Base-by-base conservation (phyloP, 495 filamentous ascomycete genomes). In the Xylaria venustula region DNA sequence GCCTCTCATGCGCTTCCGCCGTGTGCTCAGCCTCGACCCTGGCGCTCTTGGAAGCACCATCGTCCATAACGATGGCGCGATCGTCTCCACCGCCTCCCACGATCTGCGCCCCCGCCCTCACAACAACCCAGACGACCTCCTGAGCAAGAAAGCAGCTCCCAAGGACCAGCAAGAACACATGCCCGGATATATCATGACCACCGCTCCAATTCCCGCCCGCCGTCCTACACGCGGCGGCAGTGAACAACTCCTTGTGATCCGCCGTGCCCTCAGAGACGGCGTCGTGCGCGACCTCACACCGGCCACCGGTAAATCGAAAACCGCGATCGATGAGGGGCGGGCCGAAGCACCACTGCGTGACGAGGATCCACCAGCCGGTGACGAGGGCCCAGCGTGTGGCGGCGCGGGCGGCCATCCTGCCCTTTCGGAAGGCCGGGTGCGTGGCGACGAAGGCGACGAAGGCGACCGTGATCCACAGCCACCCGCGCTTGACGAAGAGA, bases 311-410 rank as follows among this genome's bases (percentile, higher is more conserved):
- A 64, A 90, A 74, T 14, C 82, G 68, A 62, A 98, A 98, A 8
- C 87, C 81, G 2, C 92, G 83, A 72, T 98, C 94, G 63, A 97
- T 94, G 12, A 98, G 77, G 7, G 91, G 79, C 20, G 94, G 87
- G 0, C 94, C 94, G 65, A 98, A 96, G 71, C 88, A 97, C 94
- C 93, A 97, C 78, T 97, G 94, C 64, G 95, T 98, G 17, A 90
- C 84, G 17, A 85, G 70, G 25, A 88, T 81, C 91, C 91, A 96
- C 77, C 85, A 90, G 2, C 71, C 47, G 6, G 91, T 94, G 0
- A 90, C 86, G 7, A 90, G 71, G 3, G 63, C 75, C 82, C 91
- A 98, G 2, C 94, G 79, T 9, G 87, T 42, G 7, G 75, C 41
- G 0, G 87, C 90, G 40, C 83, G 77, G 0, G 81, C 54, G 12